A percentile compares a stretch with the other conserved stretches of the same genome.
These are phyloP conservation scores for Coelastrella sp. DNA, from an alignment of 139 green algal genomes.

Conservation along the genomic window DNA sequence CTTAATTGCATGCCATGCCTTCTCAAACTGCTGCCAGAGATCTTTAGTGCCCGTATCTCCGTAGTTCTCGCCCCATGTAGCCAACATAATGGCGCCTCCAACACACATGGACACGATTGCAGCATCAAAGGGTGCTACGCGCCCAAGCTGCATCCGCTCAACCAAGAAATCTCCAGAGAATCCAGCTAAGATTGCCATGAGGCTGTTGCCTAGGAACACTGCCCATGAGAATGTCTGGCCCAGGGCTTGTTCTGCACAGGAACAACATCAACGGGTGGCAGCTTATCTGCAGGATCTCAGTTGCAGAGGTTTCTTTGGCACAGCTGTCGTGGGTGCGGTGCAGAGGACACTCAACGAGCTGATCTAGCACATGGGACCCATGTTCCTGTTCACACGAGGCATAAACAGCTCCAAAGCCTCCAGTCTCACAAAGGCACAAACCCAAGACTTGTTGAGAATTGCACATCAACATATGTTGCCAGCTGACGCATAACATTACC, in stretches of 20 bases:
- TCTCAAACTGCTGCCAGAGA: slow-evolving; percentile 64
- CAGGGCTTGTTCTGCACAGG: slow-evolving; percentile 62
- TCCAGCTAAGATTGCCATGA: slow-evolving; percentile 70
- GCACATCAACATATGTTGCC: too few relatives aligned
- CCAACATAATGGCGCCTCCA: slow-evolving; percentile 81
- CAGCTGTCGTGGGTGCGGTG: too few relatives aligned
- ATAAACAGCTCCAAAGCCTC: too few relatives aligned
- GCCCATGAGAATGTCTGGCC: slow-evolving; percentile 87
- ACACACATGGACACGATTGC: slow-evolving; percentile 80
- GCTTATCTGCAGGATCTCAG: background rate
- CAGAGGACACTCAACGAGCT: too few relatives aligned
- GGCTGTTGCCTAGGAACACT: slow-evolving; percentile 94
- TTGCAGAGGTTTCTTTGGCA: too few relatives aligned
- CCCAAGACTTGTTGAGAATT: too few relatives aligned
- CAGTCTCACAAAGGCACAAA: too few relatives aligned
- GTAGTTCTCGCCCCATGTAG: slow-evolving; percentile 95
- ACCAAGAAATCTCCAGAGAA: slow-evolving; percentile 90
- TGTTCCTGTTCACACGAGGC: too few relatives aligned
- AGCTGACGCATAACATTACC: too few relatives aligned
- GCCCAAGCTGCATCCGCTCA: slow-evolving; percentile 75
- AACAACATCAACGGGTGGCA: background rate
- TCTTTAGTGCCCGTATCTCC: slow-evolving; percentile 61
- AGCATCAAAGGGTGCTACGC: slow-evolving; percentile 95
- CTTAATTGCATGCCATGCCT: slow-evolving; percentile 65
- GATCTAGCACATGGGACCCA: too few relatives aligned